Percentiles rank a stretch among this genome's conserved stretches.
phyloP scores from a whole-genome alignment of 768 basidiomycete genomes.

The Mycena venus region DNA sequence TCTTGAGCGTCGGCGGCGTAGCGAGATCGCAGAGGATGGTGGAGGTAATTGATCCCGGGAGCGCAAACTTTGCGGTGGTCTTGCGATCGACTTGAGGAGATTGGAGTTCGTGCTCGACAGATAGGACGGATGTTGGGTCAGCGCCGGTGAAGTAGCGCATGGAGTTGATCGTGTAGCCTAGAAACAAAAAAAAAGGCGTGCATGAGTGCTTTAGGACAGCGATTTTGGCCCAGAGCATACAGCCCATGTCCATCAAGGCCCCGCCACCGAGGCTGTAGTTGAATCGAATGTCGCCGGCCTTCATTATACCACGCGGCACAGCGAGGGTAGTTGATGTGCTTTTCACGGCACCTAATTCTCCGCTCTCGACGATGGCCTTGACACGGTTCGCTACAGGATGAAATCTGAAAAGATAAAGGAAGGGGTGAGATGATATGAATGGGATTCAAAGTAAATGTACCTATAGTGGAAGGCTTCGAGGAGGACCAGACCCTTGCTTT shows the following conservation, averaged over 20 bases:
- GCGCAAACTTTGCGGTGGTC: constrained; percentile 44
- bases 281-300: constrained; percentile 62
- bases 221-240: constrained; percentile 38
- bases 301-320: constrained; percentile 49
- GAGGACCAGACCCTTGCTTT: constrained; percentile 63
- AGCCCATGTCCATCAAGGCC: constrained; percentile 74
- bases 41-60: constrained; percentile 51
- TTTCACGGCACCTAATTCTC: constrained; percentile 67
- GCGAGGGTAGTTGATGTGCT: constrained; percentile 56
- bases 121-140: constrained; percentile 57
- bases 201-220: background rate
- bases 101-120: constrained; percentile 46
- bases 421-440: background rate
- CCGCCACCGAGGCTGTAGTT: constrained; percentile 72
- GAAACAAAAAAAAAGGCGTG: too few species aligned
- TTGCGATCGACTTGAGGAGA: constrained; percentile 46
- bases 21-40: constrained; percentile 51
- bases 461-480: constrained; percentile 75
- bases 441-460: constrained; percentile 41
- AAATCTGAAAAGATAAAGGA: constrained; percentile 57
- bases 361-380: constrained; percentile 67
- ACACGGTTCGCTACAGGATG: constrained; percentile 73
- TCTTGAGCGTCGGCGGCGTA: constrained; percentile 42
- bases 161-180: constrained; percentile 63
- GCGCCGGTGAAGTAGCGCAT: constrained; percentile 62